Conservation (phyloP, 2,329 filamentous ascomycete species). For the Cytospora leucostoma region DNA sequence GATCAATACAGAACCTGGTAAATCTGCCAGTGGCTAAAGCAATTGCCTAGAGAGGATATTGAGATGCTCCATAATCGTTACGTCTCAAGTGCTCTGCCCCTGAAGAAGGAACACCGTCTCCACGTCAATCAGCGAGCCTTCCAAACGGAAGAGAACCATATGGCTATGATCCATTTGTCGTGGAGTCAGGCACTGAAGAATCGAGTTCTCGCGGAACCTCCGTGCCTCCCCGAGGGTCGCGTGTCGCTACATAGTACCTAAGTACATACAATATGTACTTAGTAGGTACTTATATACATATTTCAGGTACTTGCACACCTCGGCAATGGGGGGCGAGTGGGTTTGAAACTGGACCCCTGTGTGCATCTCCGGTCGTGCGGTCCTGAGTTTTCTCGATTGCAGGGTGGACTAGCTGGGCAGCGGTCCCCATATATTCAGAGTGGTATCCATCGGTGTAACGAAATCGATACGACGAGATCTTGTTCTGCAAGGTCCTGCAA, state of each 20-base stretch:
- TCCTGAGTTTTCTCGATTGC: not conserved
- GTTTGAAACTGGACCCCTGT: not conserved
- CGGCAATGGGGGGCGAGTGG: not conserved
- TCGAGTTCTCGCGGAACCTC: not conserved
- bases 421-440: not conserved
- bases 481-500: not conserved
- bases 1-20: not conserved
- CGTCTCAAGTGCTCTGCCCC: not conserved
- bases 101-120: not conserved
- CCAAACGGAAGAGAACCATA: not conserved
- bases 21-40: not conserved
- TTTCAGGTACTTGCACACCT: too few relatives aligned
- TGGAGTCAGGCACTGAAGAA: not conserved
- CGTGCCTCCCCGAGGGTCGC: not conserved
- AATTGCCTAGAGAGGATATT: not conserved
- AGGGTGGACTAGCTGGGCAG: too few relatives aligned
- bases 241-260: not conserved
- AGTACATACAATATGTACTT: not conserved
- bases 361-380: not conserved
- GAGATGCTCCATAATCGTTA: not conserved
- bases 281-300: too few relatives aligned
- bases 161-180: not conserved
- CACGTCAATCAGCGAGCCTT: not conserved
- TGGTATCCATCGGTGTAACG: not conserved
- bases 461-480: not conserved